These are phyloP conservation scores for Artomyces pyxidatus DNA, from an alignment of 768 basidiomycete genomes.

Conservation along the genomic window DNA sequence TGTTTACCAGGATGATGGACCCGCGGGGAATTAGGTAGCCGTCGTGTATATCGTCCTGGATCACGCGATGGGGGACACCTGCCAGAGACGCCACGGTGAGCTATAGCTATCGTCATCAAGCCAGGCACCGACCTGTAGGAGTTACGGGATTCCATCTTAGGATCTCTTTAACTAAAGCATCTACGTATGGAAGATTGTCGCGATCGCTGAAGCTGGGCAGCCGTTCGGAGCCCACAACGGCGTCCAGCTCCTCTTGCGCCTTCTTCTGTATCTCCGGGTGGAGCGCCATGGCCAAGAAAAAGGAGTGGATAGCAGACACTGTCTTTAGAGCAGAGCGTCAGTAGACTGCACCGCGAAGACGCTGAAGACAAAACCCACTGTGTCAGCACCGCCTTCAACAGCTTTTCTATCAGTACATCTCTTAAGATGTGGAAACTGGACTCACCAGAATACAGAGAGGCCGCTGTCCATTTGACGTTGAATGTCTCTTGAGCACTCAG, in stretches of 20 bases:
- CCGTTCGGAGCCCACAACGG: slow-evolving; percentile 1
- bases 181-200: neutral
- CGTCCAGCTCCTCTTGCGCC: slow-evolving; percentile 13
- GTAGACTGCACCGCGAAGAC: neutral
- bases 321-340: neutral
- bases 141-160: slow-evolving; percentile 2
- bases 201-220: slow-evolving; percentile 8
- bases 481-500: neutral
- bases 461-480: slow-evolving; percentile 3
- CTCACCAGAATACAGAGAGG: slow-evolving; percentile 1
- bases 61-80: neutral
- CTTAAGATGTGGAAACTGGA: neutral
- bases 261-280: slow-evolving; percentile 7
- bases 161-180: slow-evolving; percentile 2
- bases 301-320: neutral
- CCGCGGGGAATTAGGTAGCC: slow-evolving; percentile 9
- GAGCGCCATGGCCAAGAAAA: slow-evolving; percentile 12
- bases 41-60: slow-evolving; percentile 6
- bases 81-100: too few species aligned
- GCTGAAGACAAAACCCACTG: neutral
- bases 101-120: neutral
- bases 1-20: neutral
- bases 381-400: neutral
- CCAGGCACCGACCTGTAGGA: neutral
- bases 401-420: neutral